Base-by-base conservation (phyloP, 352 stramenopile species). In the Albugo laibachii region DNA sequence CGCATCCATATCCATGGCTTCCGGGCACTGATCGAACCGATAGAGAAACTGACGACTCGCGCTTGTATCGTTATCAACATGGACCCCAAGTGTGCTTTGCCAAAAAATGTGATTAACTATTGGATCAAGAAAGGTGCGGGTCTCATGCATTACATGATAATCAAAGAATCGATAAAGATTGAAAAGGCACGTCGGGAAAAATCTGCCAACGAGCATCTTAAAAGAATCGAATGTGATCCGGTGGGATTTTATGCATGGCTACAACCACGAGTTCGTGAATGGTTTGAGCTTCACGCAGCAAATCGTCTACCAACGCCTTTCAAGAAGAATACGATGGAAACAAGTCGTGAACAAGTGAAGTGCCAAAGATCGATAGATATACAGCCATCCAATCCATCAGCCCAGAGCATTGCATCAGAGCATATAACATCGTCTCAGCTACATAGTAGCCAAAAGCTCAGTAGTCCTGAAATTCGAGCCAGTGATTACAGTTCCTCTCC, bases 121-220 rank as follows among this genome's bases (percentile, higher is more conserved):
- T 64, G 62, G 1, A 79, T 86, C 49, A 89, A 89, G 56, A 89
- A 89, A 49, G 62, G 83, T 35, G 76, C 76, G 13, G 76, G 76
- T 0, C 62, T 89, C 24, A 36, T 89, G 48, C 56, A 86, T 16
- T 86, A 80, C 43, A 53, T 89, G 16, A 63, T 89, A 15, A 63
- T 70, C 5, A 76, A 77, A 48, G 73, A 89, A 54, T 71, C 76
- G 13, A 69, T 85, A 47, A 89, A 80, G 49, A 41, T 56, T 34
- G 50, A 52, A 38, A 56, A 56, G 34, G 14, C 27, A n/a, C 13
- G 34, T 4, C 12, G 40, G 10, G 68, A 86, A 51, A 61, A 78
- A 19, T 59, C 66, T 2, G 24, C 48, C 5, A 80, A 81, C 15
- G 70, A 82, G 18, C 65, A 85, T 44, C 47, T 84, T 8, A 38